Conservation (phyloP, 2,329 filamentous ascomycete species). For the Diaporthe sp. region DNA sequence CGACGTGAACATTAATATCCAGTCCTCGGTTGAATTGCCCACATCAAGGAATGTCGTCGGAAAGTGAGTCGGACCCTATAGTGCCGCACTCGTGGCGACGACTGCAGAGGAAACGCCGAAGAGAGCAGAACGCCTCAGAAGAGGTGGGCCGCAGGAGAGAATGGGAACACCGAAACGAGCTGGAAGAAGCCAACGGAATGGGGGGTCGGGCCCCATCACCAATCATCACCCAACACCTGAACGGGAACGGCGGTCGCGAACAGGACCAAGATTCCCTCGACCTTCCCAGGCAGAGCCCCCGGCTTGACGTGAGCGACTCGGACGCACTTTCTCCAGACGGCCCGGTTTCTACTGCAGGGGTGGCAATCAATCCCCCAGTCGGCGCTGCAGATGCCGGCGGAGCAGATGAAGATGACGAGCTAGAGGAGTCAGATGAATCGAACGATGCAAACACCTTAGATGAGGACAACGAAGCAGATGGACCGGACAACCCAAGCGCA, state of each 20-base stretch:
- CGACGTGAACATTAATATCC: not conserved
- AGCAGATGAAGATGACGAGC: not conserved
- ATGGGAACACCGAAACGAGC: not conserved
- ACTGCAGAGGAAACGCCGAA: not conserved
- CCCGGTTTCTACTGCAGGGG: not conserved
- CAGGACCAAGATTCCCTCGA: not conserved
- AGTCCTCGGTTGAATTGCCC: not conserved
- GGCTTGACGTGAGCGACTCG: too few species aligned
- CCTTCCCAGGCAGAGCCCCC: not conserved
- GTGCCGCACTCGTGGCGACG: not conserved
- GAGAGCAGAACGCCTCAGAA: not conserved
- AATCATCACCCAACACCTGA: not conserved
- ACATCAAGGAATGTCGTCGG: not conserved
- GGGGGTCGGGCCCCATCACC: too few species aligned
- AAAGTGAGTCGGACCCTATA: not conserved
- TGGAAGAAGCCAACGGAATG: not conserved
- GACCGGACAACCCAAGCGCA: not conserved
- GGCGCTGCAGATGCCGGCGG: not conserved
- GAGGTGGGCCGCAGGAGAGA: not conserved
- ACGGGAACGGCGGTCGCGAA: not conserved
- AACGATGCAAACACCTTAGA: not conserved
- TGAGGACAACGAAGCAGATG: not conserved
- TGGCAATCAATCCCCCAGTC: not conserved
- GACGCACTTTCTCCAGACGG: not conserved
- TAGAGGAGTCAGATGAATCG: not conserved